Evolutionary conservation across 805 yeast genomes (phyloP).

Genomic region (Ogataea saltuana): DNA sequence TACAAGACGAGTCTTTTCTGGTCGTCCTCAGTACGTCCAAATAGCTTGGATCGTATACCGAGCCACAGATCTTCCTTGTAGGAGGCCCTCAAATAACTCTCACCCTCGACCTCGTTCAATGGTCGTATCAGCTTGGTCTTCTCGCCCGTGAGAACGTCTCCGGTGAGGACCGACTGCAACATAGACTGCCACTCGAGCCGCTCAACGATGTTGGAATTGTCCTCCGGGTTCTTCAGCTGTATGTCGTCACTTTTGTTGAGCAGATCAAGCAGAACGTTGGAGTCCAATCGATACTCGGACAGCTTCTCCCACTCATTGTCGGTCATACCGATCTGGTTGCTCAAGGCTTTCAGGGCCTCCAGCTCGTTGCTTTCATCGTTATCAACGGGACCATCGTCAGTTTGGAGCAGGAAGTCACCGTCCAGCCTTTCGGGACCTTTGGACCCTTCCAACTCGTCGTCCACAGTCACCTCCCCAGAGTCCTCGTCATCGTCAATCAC

Average conservation of each 20-base stretch:
- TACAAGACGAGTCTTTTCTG: slow-evolving; percentile 70
- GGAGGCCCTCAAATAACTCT: slow-evolving; percentile 51
- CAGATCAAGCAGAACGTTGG: slow-evolving; percentile 36
- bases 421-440: slow-evolving; percentile 22
- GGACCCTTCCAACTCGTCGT: slow-evolving; percentile 27
- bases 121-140: slow-evolving; percentile 71
- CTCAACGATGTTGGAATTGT: slow-evolving; percentile 51
- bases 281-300: slow-evolving; percentile 37
- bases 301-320: slow-evolving; percentile 36
- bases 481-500: slow-evolving; percentile 39
- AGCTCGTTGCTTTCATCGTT: slow-evolving; percentile 28
- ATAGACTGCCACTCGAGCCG: slow-evolving; percentile 95
- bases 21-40: slow-evolving; percentile 77
- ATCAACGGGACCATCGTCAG: slow-evolving; percentile 20
- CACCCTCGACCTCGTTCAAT: slow-evolving; percentile 41
- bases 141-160: slow-evolving; percentile 91
- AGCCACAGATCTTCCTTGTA: slow-evolving; percentile 81
- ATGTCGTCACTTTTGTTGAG: slow-evolving; percentile 39
- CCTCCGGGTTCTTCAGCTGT: slow-evolving; percentile 31
- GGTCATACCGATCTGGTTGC: slow-evolving; percentile 36
- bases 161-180: slow-evolving; percentile 86
- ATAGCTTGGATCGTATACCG: slow-evolving; percentile 79
- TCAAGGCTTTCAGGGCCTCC: slow-evolving; percentile 34
- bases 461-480: slow-evolving; percentile 27
- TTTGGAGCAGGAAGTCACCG: slow-evolving; percentile 16